Percentiles rank a stretch among this genome's conserved stretches.
Conservation (phyloP, 371 early-diverging fungal species). For the Gilbertella persicaria region DNA sequence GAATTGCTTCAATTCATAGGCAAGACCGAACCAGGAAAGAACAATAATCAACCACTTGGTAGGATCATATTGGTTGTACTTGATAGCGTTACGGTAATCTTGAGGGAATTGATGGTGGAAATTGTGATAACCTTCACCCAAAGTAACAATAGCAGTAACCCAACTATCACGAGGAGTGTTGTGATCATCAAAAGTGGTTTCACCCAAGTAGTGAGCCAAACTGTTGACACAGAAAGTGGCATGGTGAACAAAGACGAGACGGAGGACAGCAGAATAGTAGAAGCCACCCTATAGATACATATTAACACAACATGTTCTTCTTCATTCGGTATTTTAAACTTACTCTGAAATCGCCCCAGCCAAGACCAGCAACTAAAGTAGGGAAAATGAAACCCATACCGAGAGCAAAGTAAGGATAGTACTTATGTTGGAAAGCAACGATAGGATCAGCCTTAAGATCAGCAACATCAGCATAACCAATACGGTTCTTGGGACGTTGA, state of each 20-base stretch:
- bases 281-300: constrained; percentile 71
- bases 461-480: constrained; percentile 82
- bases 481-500: constrained; percentile 66
- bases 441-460: constrained; percentile 82
- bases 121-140: constrained; percentile 90
- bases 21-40: constrained; percentile 69
- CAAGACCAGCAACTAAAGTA: constrained; percentile 78
- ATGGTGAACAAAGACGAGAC: constrained; percentile 86
- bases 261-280: constrained; percentile 80
- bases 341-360: constrained; percentile 87
- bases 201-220: constrained; percentile 84
- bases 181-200: constrained; percentile 78
- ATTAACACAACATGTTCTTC: constrained; percentile 3
- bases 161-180: constrained; percentile 82
- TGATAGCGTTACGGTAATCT: constrained; percentile 94
- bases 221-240: constrained; percentile 96
- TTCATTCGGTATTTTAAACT: constrained; percentile 11
- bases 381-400: constrained; percentile 78
- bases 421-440: constrained; percentile 82
- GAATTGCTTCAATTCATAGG: constrained; percentile 88
- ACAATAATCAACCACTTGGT: constrained; percentile 91
- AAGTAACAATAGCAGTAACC: constrained; percentile 77
- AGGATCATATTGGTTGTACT: constrained; percentile 91
- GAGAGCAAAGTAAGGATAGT: constrained; percentile 75
- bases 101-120: constrained; percentile 96